phyloP scores from a whole-genome alignment of 208 protist species.

The Trypanosoma avium region DNA sequence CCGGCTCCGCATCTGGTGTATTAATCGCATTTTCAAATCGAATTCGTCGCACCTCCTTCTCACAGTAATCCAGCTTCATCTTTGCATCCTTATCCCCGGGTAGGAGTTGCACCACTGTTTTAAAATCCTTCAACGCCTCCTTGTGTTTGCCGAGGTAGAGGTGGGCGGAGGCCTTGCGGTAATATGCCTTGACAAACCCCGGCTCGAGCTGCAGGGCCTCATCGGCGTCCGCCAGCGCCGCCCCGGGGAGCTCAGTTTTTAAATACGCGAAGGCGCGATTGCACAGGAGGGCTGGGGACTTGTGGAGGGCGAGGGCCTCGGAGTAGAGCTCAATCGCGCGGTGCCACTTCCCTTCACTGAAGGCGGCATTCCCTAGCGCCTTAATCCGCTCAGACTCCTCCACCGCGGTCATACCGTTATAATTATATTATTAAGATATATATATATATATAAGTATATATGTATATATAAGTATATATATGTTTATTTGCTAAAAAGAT shows the following conservation, averaged over 20 bases:
- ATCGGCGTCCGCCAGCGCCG: constrained; percentile 92
- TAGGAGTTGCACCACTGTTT: constrained; percentile 82
- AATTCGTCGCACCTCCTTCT: constrained; percentile 93
- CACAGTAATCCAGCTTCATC: constrained; percentile 91
- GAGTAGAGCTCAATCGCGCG: constrained; percentile 92
- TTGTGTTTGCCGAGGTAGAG: constrained; percentile 95
- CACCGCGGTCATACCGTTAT: constrained; percentile 21
- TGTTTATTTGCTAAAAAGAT: too few species aligned
- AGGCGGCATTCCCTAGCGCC: constrained; percentile 83
- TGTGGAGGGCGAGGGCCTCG: constrained; percentile 81
- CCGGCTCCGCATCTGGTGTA: constrained; percentile 67
- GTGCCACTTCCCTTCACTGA: constrained; percentile 87
- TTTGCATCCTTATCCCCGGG: constrained; percentile 91
- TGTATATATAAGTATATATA: too few species aligned
- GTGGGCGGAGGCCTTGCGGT: constrained; percentile 95
- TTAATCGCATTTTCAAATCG: constrained; percentile 95
- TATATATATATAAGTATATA: too few species aligned
- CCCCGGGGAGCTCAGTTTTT: constrained; percentile 90
- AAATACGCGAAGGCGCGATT: constrained; percentile 96
- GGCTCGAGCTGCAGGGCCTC: constrained; percentile 91
- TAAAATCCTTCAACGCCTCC: constrained; percentile 94
- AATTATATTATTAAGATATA: too few species aligned
- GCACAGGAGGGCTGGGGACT: constrained; percentile 83
- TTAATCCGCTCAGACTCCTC: constrained; percentile 68
- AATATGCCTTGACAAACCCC: constrained; percentile 97